These are phyloP conservation scores for Ceratocystis diversiconidia DNA, from an alignment of 2,329 filamentous ascomycete genomes.

Conservation along the genomic window DNA sequence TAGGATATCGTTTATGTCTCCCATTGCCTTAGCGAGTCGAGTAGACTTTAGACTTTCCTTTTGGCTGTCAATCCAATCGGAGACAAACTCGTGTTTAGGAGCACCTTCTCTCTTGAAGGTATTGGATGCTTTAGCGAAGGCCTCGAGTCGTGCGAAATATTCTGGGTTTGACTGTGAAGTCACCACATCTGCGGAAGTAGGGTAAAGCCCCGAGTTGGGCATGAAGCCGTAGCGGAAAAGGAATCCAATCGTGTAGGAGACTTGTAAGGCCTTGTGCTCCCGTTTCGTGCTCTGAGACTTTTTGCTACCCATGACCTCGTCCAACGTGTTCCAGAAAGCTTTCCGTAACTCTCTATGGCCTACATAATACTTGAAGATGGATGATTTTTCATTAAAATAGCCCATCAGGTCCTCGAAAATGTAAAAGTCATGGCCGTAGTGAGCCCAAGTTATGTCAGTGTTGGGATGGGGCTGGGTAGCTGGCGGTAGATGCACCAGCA, in stretches of 20 bases:
- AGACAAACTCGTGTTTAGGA: not conserved
- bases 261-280: not conserved
- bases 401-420: constrained; percentile 8
- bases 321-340: not conserved
- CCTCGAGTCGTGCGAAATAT: constrained; percentile 1
- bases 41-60: not conserved
- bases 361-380: not conserved
- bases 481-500: not conserved
- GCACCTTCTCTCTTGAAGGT: not conserved
- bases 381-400: not conserved
- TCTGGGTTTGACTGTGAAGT: not conserved
- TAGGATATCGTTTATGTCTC: not conserved
- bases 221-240: constrained; percentile 1
- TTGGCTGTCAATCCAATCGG: not conserved
- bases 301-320: not conserved
- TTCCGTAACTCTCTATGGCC: not conserved
- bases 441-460: not conserved
- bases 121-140: not conserved
- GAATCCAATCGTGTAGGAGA: not conserved
- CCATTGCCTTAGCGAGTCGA: not conserved
- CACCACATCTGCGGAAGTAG: not conserved
- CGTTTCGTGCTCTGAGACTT: not conserved
- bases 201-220: not conserved
- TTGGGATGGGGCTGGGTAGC: not conserved
- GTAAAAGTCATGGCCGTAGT: constrained; percentile 5